These are phyloP conservation scores for Coleophoma eucalyptorum DNA, from an alignment of 2,329 filamentous ascomycete genomes.

Conservation along the genomic window DNA sequence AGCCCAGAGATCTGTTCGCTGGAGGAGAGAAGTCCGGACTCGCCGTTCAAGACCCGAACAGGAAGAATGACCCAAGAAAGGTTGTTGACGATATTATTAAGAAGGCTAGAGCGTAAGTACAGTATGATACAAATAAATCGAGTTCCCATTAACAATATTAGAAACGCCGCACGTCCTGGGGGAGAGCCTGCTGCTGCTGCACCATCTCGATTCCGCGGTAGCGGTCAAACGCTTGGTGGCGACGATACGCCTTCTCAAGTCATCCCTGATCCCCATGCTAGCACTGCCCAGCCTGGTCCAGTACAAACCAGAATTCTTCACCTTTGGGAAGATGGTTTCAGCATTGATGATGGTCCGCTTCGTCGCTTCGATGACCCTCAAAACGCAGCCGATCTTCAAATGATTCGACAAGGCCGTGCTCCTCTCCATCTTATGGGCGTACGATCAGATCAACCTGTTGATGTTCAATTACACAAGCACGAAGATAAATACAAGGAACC, in stretches of 20 bases:
- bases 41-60: constrained; percentile 59
- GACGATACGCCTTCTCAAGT: constrained; percentile 68
- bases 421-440: constrained; percentile 78
- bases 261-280: constrained; percentile 57
- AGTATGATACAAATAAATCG: not conserved
- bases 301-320: constrained; percentile 67
- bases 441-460: constrained; percentile 68
- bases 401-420: constrained; percentile 74
- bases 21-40: constrained; percentile 81
- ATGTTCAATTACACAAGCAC: constrained; percentile 71
- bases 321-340: constrained; percentile 82
- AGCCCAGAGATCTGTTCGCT: constrained; percentile 69
- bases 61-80: constrained; percentile 44
- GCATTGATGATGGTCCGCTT: constrained; percentile 76
- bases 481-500: constrained; percentile 69
- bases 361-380: constrained; percentile 75
- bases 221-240: constrained; percentile 73
- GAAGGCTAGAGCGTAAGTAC: constrained; percentile 54
- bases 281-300: constrained; percentile 21
- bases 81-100: constrained; percentile 61
- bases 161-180: constrained; percentile 57
- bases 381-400: constrained; percentile 66
- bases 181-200: constrained; percentile 44
- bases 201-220: constrained; percentile 59
- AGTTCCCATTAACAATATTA: constrained; percentile 21